Evolutionary conservation across 2,329 filamentous ascomycete species (phyloP).

Genomic region (Alternaria panax): DNA sequence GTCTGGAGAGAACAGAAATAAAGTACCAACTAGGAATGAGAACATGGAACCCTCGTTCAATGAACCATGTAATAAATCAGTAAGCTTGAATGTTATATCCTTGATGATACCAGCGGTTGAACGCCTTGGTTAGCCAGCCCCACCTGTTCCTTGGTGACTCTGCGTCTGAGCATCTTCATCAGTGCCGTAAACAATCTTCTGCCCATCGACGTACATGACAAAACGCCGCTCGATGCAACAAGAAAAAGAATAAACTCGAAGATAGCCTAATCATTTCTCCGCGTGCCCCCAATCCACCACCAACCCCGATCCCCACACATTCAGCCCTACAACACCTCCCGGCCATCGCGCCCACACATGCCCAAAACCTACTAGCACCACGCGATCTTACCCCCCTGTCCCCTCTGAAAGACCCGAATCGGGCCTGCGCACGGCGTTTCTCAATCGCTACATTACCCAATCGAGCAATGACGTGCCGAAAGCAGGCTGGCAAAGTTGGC

Average conservation of each 20-base stretch:
- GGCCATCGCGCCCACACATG: not conserved
- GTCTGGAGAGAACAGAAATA: not conserved
- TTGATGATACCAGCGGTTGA: no score
- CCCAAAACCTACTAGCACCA: not conserved
- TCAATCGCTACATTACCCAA: not conserved
- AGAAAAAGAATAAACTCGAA: no score
- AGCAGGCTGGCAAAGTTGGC: constrained; percentile 7
- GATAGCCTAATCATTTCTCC: no score
- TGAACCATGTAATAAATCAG: not conserved
- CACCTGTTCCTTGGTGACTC: no score
- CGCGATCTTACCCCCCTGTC: not conserved
- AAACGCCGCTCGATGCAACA: no score
- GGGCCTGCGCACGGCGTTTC: not conserved
- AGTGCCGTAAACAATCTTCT: no score
- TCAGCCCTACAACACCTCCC: not conserved
- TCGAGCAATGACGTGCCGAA: not conserved
- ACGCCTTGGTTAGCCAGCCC: no score
- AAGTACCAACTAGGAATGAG: not conserved
- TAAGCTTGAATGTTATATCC: not conserved
- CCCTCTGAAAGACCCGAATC: not conserved
- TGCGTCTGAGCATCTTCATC: no score
- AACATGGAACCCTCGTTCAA: not conserved
- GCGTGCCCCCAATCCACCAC: no score
- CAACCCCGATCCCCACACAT: not conserved
- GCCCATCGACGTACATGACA: no score